Evolutionary conservation across 768 basidiomycete genomes (phyloP).

Genomic region (Suillus subluteus): DNA sequence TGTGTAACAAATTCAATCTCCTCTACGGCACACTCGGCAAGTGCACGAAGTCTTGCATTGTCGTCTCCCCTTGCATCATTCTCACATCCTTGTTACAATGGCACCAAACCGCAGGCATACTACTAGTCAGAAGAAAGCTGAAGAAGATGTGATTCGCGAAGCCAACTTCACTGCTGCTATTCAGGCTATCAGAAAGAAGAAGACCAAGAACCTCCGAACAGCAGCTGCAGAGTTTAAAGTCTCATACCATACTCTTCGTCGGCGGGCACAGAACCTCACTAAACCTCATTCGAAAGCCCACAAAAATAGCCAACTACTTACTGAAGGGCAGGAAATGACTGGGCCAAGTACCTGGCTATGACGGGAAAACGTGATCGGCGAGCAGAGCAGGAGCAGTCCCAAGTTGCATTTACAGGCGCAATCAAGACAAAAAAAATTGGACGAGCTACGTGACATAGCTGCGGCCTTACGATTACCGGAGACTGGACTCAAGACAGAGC

Average conservation of each 20-base stretch:
- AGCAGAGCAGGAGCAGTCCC: neutral
- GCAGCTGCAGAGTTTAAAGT: neutral
- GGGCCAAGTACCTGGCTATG: neutral
- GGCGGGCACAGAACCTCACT: neutral
- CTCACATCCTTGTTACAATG: too few relatives aligned
- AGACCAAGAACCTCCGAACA: neutral
- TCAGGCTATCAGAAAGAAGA: neutral
- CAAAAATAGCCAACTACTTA: neutral
- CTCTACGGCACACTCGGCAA: too few relatives aligned
- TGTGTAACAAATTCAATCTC: too few relatives aligned
- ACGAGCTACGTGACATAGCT: neutral
- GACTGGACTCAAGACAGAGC: neutral
- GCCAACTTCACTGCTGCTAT: neutral
- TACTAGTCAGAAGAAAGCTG: too few relatives aligned
- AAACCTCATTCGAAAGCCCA: conserved; percentile 3
- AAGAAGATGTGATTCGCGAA: neutral
- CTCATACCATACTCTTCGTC: neutral
- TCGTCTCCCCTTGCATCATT: too few relatives aligned
- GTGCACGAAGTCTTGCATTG: too few relatives aligned
- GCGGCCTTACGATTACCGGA: neutral
- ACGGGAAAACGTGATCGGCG: neutral
- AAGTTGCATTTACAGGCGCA: neutral
- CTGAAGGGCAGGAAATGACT: neutral
- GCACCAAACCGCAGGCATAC: too few relatives aligned
- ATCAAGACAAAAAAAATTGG: neutral